These are phyloP conservation scores for Pilaira anomala DNA, from an alignment of 192 early-diverging fungal species.

Conservation along the genomic window DNA sequence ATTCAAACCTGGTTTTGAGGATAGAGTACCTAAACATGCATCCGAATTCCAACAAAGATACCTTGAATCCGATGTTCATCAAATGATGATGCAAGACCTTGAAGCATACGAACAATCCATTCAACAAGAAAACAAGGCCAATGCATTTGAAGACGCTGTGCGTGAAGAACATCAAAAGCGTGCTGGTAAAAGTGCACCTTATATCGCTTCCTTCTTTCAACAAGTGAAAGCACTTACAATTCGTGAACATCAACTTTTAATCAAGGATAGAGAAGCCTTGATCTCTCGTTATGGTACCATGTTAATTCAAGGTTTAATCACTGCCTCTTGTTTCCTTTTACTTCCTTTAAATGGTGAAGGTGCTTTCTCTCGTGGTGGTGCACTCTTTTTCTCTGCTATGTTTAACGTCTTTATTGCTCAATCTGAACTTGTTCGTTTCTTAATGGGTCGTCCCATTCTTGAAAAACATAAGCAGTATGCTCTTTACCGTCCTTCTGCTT, in stretches of 20 bases:
- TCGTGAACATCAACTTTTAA: slow-evolving; percentile 64
- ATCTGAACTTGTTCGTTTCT: slow-evolving; percentile 66
- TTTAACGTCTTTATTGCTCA: slow-evolving; percentile 60
- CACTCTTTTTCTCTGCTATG: slow-evolving; percentile 62
- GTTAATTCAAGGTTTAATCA: slow-evolving; percentile 64
- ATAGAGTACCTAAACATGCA: slow-evolving; percentile 51
- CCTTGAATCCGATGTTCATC: slow-evolving; percentile 40
- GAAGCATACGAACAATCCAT: slow-evolving; percentile 41
- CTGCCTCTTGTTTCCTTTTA: slow-evolving; percentile 65
- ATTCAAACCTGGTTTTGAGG: slow-evolving; percentile 50
- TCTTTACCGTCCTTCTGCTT: slow-evolving; percentile 60
- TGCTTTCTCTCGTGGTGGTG: slow-evolving; percentile 77
- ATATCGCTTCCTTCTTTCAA: slow-evolving; percentile 63
- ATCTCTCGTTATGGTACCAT: slow-evolving; percentile 52
- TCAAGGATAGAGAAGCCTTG: slow-evolving; percentile 48
- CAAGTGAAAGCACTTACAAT: slow-evolving; percentile 57
- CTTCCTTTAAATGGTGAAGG: slow-evolving; percentile 56
- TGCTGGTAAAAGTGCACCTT: slow-evolving; percentile 50
- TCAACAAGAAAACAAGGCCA: slow-evolving; percentile 14
- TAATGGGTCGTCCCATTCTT: slow-evolving; percentile 67
- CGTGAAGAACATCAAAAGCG: slow-evolving; percentile 53
- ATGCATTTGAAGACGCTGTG: slow-evolving; percentile 49
- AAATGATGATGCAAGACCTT: slow-evolving; percentile 37
- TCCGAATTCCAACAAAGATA: slow-evolving; percentile 64
- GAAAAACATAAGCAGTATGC: slow-evolving; percentile 79